Evolutionary conservation across 306 rosid genomes (phyloP).

Genomic region (Lablab purpureus): DNA sequence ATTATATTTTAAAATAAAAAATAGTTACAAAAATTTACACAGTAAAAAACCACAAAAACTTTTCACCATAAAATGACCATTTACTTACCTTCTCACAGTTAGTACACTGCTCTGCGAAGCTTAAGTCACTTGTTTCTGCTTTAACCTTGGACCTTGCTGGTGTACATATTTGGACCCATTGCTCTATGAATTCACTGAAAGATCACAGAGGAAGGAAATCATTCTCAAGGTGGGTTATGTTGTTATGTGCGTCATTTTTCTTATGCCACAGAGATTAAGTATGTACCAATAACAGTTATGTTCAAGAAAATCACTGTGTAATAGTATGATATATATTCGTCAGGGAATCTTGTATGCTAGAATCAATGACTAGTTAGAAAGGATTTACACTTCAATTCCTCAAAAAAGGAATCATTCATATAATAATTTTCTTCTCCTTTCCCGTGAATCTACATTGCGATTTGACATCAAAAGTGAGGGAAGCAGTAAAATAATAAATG

Average conservation of each 20-base stretch:
- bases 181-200: conserved; percentile 89
- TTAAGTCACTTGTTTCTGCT: conserved; percentile 43
- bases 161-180: conserved; percentile 86
- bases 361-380: conserved; percentile 8
- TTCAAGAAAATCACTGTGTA: conserved; percentile 4
- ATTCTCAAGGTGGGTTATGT: background rate
- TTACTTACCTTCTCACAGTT: conserved; percentile 80
- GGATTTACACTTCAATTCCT: background rate
- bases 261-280: background rate
- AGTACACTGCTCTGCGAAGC: conserved; percentile 77
- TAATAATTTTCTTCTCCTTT: background rate
- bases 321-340: background rate
- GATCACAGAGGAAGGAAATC: background rate
- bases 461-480: conserved; percentile 25
- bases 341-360: conserved; percentile 17
- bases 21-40: too few relatives aligned
- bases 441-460: background rate
- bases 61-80: too few relatives aligned
- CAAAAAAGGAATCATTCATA: conserved; percentile 6
- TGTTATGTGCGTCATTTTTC: conserved; percentile 8
- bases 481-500: conserved; percentile 21
- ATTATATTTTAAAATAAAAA: too few relatives aligned
- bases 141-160: conserved; percentile 74
- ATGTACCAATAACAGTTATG: background rate
- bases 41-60: too few relatives aligned